Base-by-base conservation (phyloP, 179 eudicot species). In the Monotropa hypopitys region DNA sequence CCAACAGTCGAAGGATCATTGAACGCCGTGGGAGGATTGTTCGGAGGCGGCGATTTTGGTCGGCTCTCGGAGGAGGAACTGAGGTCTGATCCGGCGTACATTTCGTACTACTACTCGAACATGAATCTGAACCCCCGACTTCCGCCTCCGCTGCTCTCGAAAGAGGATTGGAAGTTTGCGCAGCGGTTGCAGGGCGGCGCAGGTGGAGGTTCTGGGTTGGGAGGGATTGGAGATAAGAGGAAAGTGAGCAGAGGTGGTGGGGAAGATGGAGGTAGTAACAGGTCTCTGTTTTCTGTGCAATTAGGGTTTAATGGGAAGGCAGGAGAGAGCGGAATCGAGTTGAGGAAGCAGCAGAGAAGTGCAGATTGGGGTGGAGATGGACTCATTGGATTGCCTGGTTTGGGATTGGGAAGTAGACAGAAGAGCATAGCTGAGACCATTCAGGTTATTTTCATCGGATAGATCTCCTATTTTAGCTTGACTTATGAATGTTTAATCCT, bases 351-450 rank as follows among this genome's bases (percentile, higher is more conserved):
- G 13, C 86, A 74, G 80, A 85, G 81, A 8, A 73, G 88, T 38
- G 86, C 84, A 66, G 90, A 89, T 21, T 92, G 97, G 96, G 90
- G 88, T 16, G 88, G 88, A 23, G 96, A 92, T 77, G 97, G 97
- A 45, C 84, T 92, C 26, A 89, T 90, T 75, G 97, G 97, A 28
- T 86, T 93, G 77, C 86, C 90, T 0, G 91, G 96, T 65, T 81
- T 90, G 72, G 97, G 93, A 47, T 81, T 90, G 73, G 92, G 92
- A 53, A 86, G 88, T 72, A 84, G 84, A 77, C 90, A 87, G 78
- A 92, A 91, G 88, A 88, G 94, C 83, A 78, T 91, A 74, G 94
- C 87, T 51, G 96, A 88, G 73, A 88, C 89, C 38, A 80, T 91
- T 84, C 97, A 92, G 97, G 97, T 92, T 75, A 66, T 28, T 57